These are phyloP conservation scores for Acorus gramineus DNA, from an alignment of 106 monocot species.

Conservation along the genomic window DNA sequence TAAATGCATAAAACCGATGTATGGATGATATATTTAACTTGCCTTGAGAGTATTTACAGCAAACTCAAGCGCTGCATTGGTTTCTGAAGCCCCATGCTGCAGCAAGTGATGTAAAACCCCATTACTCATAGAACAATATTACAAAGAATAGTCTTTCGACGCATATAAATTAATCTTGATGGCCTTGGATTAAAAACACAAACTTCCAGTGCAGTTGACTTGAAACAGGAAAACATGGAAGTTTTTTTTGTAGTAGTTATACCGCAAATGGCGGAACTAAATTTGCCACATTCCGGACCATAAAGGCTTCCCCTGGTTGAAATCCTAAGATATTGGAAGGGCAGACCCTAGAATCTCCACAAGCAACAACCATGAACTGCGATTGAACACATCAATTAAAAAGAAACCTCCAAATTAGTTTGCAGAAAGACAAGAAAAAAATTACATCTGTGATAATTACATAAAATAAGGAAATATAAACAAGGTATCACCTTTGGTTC, in stretches of 20 bases:
- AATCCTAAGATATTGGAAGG: constrained; percentile 79
- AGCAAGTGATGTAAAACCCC: constrained; percentile 5
- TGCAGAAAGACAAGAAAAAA: neutral
- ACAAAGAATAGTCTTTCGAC: too few relatives aligned
- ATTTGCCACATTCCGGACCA: constrained; percentile 85
- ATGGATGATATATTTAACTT: constrained; percentile 7
- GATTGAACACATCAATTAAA: constrained; percentile 15
- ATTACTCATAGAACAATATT: too few relatives aligned
- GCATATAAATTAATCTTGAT: too few relatives aligned
- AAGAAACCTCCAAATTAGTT: neutral
- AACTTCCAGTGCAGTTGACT: too few relatives aligned
- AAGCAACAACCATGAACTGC: constrained; percentile 98
- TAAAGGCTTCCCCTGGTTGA: constrained; percentile 96
- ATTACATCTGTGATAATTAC: neutral
- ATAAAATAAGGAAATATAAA: neutral
- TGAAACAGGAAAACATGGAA: too few relatives aligned
- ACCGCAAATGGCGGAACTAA: constrained; percentile 93
- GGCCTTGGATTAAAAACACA: too few relatives aligned
- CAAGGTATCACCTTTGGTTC: constrained; percentile 57
- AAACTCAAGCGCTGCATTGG: constrained; percentile 94
- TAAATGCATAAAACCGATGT: constrained; percentile 1
- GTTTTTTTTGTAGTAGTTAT: neutral
- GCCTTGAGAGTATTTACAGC: constrained; percentile 81
- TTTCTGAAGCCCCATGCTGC: constrained; percentile 88
- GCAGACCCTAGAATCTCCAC: constrained; percentile 96